phyloP scores from a whole-genome alignment of 345 rosid species.

The Eucalyptus grandis region DNA sequence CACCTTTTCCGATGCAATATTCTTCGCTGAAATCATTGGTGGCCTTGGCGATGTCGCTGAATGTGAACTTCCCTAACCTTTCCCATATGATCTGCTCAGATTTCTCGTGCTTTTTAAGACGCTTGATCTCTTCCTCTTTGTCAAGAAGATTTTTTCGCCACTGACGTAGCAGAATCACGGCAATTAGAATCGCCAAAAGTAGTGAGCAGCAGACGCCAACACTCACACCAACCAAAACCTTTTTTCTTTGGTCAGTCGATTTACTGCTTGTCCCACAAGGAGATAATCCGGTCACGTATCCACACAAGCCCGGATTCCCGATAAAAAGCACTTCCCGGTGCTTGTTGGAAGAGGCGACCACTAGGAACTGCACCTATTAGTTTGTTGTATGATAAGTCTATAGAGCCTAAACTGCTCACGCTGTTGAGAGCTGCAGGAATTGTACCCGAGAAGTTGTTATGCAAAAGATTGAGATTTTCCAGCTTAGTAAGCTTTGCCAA shows the following conservation, averaged over 20 bases:
- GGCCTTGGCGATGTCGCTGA: constrained; percentile 42
- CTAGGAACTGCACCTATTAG: too few species aligned
- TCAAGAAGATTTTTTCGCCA: background rate
- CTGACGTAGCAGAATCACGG: background rate
- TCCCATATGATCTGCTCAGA: constrained; percentile 27
- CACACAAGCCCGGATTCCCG: too few species aligned
- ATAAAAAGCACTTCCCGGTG: too few species aligned
- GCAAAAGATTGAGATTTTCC: constrained; percentile 47
- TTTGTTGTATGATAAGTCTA: too few species aligned
- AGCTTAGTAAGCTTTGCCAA: constrained; percentile 19
- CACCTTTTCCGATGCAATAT: constrained; percentile 47
- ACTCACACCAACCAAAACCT: constrained; percentile 12
- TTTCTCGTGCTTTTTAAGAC: background rate
- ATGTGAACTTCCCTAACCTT: constrained; percentile 40
- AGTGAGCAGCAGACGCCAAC: constrained; percentile 17
- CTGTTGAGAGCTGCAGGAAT: constrained; percentile 29
- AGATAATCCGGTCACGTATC: too few species aligned
- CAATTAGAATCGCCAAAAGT: background rate
- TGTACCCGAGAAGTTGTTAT: constrained; percentile 33
- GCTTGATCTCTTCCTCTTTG: constrained; percentile 9
- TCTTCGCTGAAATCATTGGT: constrained; percentile 1
- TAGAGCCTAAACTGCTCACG: constrained; percentile 15
- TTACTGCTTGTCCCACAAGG: background rate
- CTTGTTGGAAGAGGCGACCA: too few species aligned
- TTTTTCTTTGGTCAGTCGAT: constrained; percentile 4